Conservation (phyloP, 306 rosid genomes). For the Glycine latifolia region DNA sequence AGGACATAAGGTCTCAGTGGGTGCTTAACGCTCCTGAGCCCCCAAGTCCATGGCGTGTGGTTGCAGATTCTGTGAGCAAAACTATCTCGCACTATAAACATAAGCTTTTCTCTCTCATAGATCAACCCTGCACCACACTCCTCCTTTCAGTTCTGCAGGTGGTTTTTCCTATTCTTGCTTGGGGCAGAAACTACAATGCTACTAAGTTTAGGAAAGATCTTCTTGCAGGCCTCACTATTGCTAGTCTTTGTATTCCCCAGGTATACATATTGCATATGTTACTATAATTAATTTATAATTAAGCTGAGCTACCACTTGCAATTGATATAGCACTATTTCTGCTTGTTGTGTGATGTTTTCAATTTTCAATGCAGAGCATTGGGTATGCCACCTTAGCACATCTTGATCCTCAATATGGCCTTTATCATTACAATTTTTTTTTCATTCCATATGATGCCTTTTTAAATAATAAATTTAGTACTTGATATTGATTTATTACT, state of each 20-base stretch:
- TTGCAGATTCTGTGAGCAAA: slow-evolving; percentile 37
- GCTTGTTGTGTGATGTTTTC: not conserved
- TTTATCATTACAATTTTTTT: too few species aligned
- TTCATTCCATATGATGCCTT: too few species aligned
- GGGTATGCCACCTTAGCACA: slow-evolving; percentile 90
- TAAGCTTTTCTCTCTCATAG: slow-evolving; percentile 24
- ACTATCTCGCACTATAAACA: slow-evolving; percentile 11
- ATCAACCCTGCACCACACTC: slow-evolving; percentile 35
- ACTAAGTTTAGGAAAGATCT: slow-evolving; percentile 29
- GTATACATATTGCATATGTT: slow-evolving; percentile 22
- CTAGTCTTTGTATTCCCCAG: not conserved
- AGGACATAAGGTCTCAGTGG: slow-evolving; percentile 51
- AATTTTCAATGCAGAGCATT: slow-evolving; percentile 69
- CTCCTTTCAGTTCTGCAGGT: slow-evolving; percentile 39
- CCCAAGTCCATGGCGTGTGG: slow-evolving; percentile 46
- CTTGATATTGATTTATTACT: too few species aligned
- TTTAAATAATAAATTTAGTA: too few species aligned
- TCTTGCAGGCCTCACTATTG: too few species aligned
- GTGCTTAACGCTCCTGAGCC: slow-evolving; percentile 59
- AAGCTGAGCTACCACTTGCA: not conserved
- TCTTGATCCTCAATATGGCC: too few species aligned
- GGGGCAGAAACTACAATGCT: slow-evolving; percentile 51
- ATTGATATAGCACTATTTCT: not conserved
- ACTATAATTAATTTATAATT: not conserved
- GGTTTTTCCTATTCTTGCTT: slow-evolving; percentile 54